Base-by-base conservation (phyloP, 1,284 basidiomycete species). In the Puccinia polysora region DNA sequence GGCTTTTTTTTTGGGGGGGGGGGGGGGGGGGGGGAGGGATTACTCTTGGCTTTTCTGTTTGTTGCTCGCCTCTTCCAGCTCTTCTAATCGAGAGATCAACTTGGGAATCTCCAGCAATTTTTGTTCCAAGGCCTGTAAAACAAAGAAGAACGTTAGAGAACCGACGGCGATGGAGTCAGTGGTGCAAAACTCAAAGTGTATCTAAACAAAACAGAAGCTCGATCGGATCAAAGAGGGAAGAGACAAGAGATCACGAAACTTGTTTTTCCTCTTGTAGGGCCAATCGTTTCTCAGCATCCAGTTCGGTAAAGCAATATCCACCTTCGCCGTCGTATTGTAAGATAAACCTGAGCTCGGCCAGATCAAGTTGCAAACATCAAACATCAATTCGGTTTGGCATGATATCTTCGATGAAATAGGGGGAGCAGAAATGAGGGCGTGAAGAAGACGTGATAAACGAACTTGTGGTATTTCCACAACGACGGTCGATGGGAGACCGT, bases 211-310 rank as follows among this genome's bases (percentile, higher is more conserved):
- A 20, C 15, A 15, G 1, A 1, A 20, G 15, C 45, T 15, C 45
- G 20, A 47, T 47, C 15, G 45, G n/a, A n/a, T n/a, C n/a, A n/a
- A n/a, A n/a, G n/a, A 20, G 36, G 20, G 20, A 49, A 18, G 1
- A 32, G 2, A 62, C 40, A 25, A 14, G 18, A 0, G 34, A 12
- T 6, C 23, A 38, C 12, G 25, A 14, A 53, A 5, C 68, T 79
- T 92, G 89, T 81, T 94, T 96, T 84, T 97, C 93, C 80, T 95
- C 91, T 81, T 97, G 92, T 63, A 97, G 82, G 0, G 89, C 90
- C 58, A 97, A 83, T 28, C 96, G 86, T 80, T 88, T 90, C 81
- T 96, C 91, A 8, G 92, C 90, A 77, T 97, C 89, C 36, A 98
- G 83, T 78, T 90, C 88, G 20, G 91, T 91, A 87, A 97, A 85